Evolutionary conservation across 2,329 filamentous ascomycete species (phyloP).

Genomic region (Arthrocladium fulminans): DNA sequence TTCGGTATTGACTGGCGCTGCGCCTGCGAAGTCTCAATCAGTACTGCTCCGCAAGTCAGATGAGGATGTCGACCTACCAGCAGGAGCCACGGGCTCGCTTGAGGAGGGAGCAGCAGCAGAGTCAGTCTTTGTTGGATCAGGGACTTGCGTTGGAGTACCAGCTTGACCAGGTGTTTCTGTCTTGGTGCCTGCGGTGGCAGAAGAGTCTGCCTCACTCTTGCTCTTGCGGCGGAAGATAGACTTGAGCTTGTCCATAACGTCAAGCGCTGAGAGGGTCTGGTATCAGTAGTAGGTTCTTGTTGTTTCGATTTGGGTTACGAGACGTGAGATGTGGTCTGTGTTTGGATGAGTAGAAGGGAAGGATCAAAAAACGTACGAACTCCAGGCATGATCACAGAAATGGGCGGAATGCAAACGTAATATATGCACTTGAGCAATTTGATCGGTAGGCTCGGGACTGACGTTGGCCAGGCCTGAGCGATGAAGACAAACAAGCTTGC

Average conservation of each 20-base stretch:
- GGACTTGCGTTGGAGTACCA: slow-evolving; percentile 9
- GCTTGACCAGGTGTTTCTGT: slow-evolving; percentile 11
- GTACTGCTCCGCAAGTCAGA: not conserved
- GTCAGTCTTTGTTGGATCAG: slow-evolving; percentile 16
- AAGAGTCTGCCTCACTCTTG: slow-evolving; percentile 15
- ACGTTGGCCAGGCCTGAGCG: not conserved
- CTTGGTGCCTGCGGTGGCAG: slow-evolving; percentile 13
- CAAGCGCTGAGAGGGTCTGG: slow-evolving; percentile 13
- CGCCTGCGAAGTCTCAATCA: slow-evolving; percentile 10
- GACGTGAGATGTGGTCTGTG: not conserved
- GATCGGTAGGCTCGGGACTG: not conserved
- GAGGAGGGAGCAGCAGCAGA: slow-evolving; percentile 16
- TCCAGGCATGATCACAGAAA: slow-evolving; percentile 17
- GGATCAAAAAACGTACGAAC: slow-evolving; percentile 19
- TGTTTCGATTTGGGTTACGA: not conserved
- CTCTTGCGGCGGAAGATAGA: slow-evolving; percentile 18
- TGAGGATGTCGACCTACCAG: slow-evolving; percentile 14
- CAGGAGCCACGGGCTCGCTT: slow-evolving; percentile 15
- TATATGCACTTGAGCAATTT: not conserved
- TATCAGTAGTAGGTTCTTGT: slow-evolving; percentile 11
- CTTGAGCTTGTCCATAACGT: slow-evolving; percentile 24
- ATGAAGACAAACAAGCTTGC: not conserved
- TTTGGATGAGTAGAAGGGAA: slow-evolving; percentile 1
- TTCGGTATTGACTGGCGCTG: slow-evolving; percentile 13
- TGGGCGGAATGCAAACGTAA: not conserved